A percentile compares a stretch with the other conserved stretches of the same genome.
These are phyloP conservation scores for Fagus sylvatica DNA, from an alignment of 306 rosid species.

Conservation along the genomic window DNA sequence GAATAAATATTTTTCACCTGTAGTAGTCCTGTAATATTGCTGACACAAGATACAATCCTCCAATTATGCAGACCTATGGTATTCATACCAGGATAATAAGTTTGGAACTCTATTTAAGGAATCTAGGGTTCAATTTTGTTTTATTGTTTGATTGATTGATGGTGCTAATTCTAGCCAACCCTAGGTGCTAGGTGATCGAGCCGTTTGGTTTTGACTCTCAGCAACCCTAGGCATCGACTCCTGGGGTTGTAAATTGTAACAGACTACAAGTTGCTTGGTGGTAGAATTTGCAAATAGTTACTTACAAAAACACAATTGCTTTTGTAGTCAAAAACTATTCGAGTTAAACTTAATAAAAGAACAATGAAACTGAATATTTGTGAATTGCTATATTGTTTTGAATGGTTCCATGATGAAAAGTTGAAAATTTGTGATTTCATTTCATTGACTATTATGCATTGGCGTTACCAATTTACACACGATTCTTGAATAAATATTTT, in stretches of 20 bases:
- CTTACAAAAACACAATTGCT: neutral
- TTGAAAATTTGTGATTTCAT: neutral
- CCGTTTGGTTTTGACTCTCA: too few species aligned
- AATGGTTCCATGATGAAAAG: neutral
- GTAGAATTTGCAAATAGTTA: neutral
- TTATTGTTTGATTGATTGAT: too few species aligned
- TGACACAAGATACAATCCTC: too few species aligned
- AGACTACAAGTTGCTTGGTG: neutral
- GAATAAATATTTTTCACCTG: neutral
- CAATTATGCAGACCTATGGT: too few species aligned
- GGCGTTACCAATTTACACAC: neutral
- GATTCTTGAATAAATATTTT: neutral
- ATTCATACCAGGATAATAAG: too few species aligned
- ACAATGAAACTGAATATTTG: neutral
- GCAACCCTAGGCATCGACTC: too few species aligned
- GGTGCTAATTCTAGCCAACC: too few species aligned
- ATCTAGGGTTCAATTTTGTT: too few species aligned
- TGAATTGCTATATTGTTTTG: neutral
- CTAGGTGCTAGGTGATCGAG: too few species aligned
- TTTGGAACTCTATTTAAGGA: too few species aligned
- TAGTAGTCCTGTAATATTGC: neutral
- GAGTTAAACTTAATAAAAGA: neutral
- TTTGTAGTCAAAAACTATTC: neutral
- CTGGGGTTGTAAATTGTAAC: neutral
- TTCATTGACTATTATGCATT: neutral